Base-by-base conservation (phyloP, 2,329 filamentous ascomycete species). In the Fusarium nematophilum region DNA sequence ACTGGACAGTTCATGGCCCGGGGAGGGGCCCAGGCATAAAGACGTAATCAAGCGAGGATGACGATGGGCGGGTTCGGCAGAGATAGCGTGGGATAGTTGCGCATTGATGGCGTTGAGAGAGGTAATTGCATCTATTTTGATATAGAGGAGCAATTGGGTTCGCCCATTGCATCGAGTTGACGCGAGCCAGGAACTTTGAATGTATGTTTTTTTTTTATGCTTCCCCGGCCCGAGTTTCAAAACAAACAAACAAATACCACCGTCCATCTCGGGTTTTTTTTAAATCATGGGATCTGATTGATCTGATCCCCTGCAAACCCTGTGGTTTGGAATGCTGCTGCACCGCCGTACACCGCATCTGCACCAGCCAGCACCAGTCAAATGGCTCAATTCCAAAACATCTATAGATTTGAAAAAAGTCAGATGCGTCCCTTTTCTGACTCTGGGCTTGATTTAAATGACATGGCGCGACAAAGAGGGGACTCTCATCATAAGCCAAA, bases 41-140 rank as follows among this genome's bases (percentile, higher is more conserved):
- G 38, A 53, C 56, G 57, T 51, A 66, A 66, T 61, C 52, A 59
- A 51, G 38, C 42, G 53, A 59, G 62, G 55, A 54, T 55, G 48
- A 48, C 27, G 15, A 47, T 18, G 52, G 17, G 37, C 31, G 31
- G 14, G 17, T 2, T 26, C 13, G 11, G 31, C 5, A 42, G 25
- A 3, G 18, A 10, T n/a, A 9, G 37, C 14, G 11, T 14, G 13
- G n/a, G 33, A 17, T 36, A 17, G 17, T 38, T 3, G 3, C 7
- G 34, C 49, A 51, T 51, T 49, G 29, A 53, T 45, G 40, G 11
- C 26, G 26, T 29, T 47, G 30, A 33, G 59, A 50, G 43, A 49
- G 49, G 49, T 44, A 51, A 44, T 56, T 48, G 21, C 36, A 21
- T 34, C 23, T 38, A 17, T 26, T 11, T n/a, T n/a, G n/a, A n/a